Conservation (phyloP, 2,329 filamentous ascomycete species). For the Lachnellula hyalina region DNA sequence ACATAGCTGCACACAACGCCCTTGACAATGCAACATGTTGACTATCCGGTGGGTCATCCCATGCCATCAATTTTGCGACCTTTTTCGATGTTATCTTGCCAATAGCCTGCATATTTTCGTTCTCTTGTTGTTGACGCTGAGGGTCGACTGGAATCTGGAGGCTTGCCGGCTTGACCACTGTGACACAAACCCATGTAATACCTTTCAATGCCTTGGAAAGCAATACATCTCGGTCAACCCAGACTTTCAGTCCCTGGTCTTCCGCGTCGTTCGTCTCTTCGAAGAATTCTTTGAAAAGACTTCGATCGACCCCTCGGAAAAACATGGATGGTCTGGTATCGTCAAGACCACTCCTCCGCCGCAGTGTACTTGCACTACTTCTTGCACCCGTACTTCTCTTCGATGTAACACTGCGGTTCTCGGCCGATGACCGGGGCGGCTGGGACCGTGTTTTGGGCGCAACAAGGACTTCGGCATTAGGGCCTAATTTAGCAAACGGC, state of each 20-base stretch:
- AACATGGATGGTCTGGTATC: constrained; percentile 66
- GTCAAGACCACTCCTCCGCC: constrained; percentile 56
- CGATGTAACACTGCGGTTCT: constrained; percentile 76
- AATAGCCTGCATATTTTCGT: constrained; percentile 54
- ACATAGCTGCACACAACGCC: constrained; percentile 68
- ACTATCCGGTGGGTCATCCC: constrained; percentile 83
- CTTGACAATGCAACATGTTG: constrained; percentile 76
- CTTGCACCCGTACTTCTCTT: constrained; percentile 69
- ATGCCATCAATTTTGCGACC: constrained; percentile 68
- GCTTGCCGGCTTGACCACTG: constrained; percentile 78
- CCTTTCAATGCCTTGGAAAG: constrained; percentile 68
- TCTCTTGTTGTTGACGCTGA: constrained; percentile 61
- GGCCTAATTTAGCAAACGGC: constrained; percentile 85
- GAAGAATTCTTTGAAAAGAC: constrained; percentile 69
- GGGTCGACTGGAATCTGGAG: constrained; percentile 67
- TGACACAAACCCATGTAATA: constrained; percentile 72
- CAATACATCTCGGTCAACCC: constrained; percentile 77
- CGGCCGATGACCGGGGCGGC: constrained; percentile 57
- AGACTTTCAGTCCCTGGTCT: constrained; percentile 63
- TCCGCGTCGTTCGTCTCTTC: constrained; percentile 52
- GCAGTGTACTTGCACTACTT: constrained; percentile 67
- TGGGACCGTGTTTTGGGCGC: constrained; percentile 85
- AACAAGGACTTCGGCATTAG: constrained; percentile 94
- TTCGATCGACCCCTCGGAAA: constrained; percentile 71
- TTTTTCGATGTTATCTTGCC: constrained; percentile 59